Evolutionary conservation across 2,329 filamentous ascomycete genomes (phyloP), one percentile per base, ranked within the genome.

Genomic region (Phialophora expanda): DNA sequence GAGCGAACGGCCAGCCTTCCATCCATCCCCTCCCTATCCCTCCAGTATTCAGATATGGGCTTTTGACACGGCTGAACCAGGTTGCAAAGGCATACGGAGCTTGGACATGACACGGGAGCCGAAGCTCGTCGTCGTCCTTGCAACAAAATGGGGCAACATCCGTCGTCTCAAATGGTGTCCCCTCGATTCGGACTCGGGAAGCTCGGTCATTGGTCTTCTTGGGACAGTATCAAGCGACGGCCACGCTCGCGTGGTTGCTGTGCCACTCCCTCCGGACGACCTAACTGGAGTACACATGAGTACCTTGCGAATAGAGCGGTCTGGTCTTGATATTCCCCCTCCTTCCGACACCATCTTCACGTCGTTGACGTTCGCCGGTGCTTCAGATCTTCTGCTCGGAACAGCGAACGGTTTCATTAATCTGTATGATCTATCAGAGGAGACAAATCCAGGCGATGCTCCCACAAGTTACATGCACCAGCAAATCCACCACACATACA

Each of bases 221-320:
- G 86, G 84, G 4, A 81, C 81, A 11, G 74, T 88, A 1, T 88
- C 84, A 78, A 81, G 79, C n/a, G 87, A 89, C 73, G 87, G 87
- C 4, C 78, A 75, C 55, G 75, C 86, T 4, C 78, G 85, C 64
- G 79, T 89, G 4, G 72, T 89, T 38, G 81, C 86, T 70, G 72
- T 88, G n/a, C 78, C 66, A 20, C 17, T 67, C 46, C 64, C 63
- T 22, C 46, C 34, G 3, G 38, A 12, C 34, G 44, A 46, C 4
- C 20, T 44, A 22, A 9, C 38, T 11, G 14, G 6, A n/a, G 14
- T n/a, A n/a, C 38, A 22, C n/a, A 26, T 20, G 4, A 38, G 59
- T 12, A 32, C 51, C n/a, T 28, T 53, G 22, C 34, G 28, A 32
- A 61, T 62, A 11, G 56, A 60, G 44, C 41, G 50, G 41, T 17